phyloP scores from a whole-genome alignment of 306 rosid genomes.

The Quercus parvula region DNA sequence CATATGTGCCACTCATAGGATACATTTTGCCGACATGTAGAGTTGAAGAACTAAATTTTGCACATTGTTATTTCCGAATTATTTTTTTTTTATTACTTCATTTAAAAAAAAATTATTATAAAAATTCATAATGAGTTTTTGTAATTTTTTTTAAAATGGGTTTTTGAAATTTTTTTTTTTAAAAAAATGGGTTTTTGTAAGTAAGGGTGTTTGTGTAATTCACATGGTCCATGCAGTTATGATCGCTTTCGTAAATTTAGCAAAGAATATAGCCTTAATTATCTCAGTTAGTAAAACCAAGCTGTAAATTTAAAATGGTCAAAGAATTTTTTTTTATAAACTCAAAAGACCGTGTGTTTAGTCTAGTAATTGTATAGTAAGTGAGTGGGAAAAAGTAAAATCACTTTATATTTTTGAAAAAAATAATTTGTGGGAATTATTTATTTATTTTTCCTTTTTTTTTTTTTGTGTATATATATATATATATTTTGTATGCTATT shows the following conservation, averaged over 20 bases:
- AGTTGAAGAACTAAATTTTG: constrained; percentile 19
- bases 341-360: background rate
- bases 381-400: background rate
- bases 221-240: constrained; percentile 35
- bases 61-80: constrained; percentile 45
- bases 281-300: constrained; percentile 28
- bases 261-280: constrained; percentile 36
- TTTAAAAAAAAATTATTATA: background rate
- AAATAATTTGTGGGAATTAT: background rate
- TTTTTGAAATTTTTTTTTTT: background rate
- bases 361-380: background rate
- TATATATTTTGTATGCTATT: background rate
- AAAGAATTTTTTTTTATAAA: background rate
- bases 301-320: background rate
- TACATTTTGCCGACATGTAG: constrained; percentile 38
- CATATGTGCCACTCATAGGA: constrained; percentile 24
- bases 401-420: background rate
- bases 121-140: background rate
- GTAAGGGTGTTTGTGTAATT: constrained; percentile 32
- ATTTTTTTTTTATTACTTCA: background rate
- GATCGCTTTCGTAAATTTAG: constrained; percentile 35
- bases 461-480: background rate
- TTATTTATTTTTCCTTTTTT: background rate
- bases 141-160: background rate
- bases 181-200: too few species aligned